phyloP scores from a whole-genome alignment of 495 filamentous ascomycete genomes.

The Cladorrhinum samala region DNA sequence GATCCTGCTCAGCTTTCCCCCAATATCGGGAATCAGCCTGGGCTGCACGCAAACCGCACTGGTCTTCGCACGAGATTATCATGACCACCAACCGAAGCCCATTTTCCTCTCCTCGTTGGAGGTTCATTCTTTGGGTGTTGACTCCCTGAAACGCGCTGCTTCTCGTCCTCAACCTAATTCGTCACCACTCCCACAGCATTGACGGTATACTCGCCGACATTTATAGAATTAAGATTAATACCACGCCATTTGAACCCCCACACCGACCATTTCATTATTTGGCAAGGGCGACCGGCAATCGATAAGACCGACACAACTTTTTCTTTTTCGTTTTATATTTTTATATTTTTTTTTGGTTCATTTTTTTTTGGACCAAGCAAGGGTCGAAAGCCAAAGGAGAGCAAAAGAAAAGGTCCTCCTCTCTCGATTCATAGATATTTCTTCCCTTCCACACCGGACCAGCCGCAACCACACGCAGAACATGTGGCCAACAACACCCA shows the following conservation, averaged over 20 bases:
- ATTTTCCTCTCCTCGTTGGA: constrained; percentile 50
- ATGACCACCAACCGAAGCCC: constrained; percentile 50
- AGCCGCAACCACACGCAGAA: constrained; percentile 15
- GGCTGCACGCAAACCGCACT: constrained; percentile 31
- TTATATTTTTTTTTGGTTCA: no score
- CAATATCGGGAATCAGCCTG: constrained; percentile 36
- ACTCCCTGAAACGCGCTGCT: constrained; percentile 33
- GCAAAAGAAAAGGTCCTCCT: no score
- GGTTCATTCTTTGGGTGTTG: constrained; percentile 45
- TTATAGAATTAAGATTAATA: no score
- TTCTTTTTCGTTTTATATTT: no score
- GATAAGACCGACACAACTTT: constrained; percentile 24
- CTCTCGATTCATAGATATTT: neutral
- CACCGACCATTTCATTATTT: no score
- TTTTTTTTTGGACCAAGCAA: no score
- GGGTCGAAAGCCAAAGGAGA: no score
- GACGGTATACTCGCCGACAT: neutral
- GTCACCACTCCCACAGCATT: constrained; percentile 2
- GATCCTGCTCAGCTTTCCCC: constrained; percentile 17
- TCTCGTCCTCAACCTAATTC: constrained; percentile 4
- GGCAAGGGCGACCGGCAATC: constrained; percentile 17
- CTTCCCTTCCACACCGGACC: neutral
- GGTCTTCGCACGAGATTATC: constrained; percentile 39
- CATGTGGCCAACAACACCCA: constrained; percentile 47
- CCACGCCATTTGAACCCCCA: constrained; percentile 28